Evolutionary conservation across 768 basidiomycete genomes (phyloP).

Genomic region (Leccinellum luteum): DNA sequence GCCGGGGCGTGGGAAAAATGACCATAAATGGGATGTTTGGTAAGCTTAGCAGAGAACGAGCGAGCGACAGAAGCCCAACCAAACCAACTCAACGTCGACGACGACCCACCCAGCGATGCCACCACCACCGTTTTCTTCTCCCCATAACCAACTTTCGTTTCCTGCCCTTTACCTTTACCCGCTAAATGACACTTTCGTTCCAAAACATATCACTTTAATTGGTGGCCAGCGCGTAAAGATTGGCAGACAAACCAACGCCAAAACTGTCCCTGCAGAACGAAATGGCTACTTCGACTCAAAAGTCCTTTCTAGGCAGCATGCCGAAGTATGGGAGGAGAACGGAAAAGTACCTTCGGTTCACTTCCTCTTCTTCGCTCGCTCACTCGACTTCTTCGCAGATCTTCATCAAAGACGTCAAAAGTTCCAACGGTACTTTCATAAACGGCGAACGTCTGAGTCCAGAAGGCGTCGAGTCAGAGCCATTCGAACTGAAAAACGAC

Average conservation of each 20-base stretch:
- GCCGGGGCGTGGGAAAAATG: slow-evolving; percentile 10
- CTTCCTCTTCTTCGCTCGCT: slow-evolving; percentile 3
- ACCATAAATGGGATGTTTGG: neutral
- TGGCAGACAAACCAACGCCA: slow-evolving; percentile 92
- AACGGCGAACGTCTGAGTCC: slow-evolving; percentile 89
- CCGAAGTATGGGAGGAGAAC: slow-evolving; percentile 95
- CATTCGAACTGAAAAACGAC: slow-evolving; percentile 91
- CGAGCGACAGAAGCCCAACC: slow-evolving; percentile 12
- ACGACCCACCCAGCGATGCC: slow-evolving; percentile 28
- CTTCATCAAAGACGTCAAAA: slow-evolving; percentile 97
- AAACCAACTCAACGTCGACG: slow-evolving; percentile 18
- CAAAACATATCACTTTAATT: slow-evolving; percentile 87
- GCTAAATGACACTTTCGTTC: slow-evolving; percentile 89
- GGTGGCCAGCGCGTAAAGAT: slow-evolving; percentile 76
- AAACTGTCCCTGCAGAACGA: slow-evolving; percentile 87
- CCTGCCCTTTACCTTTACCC: slow-evolving; percentile 77
- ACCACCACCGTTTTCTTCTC: slow-evolving; percentile 32
- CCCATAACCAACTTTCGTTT: slow-evolving; percentile 24
- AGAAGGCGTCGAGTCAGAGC: slow-evolving; percentile 89
- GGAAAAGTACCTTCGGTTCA: slow-evolving; percentile 60
- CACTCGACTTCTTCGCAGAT: slow-evolving; percentile 51
- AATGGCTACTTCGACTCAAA: slow-evolving; percentile 99
- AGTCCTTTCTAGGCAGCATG: slow-evolving; percentile 90
- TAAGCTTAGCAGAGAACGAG: slow-evolving; percentile 16
- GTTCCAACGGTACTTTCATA: slow-evolving; percentile 97